Evolutionary conservation across 148 eudicot species (phyloP).

Genomic region (Rhododendron ferrugineum): DNA sequence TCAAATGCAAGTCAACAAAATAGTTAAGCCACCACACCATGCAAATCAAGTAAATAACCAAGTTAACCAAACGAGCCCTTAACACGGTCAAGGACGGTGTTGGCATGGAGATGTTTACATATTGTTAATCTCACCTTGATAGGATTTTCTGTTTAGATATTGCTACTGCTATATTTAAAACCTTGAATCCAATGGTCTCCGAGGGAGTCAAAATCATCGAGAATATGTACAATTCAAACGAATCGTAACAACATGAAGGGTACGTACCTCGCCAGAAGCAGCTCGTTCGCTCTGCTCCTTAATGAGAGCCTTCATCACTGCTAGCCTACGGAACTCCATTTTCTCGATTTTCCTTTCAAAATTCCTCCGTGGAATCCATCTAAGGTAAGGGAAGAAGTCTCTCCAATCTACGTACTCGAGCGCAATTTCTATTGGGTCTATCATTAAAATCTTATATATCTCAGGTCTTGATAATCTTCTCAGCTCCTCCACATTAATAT

Average conservation of each 20-base stretch:
- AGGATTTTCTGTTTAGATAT: too few relatives aligned
- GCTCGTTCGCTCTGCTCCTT: conserved; percentile 39
- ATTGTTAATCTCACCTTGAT: too few relatives aligned
- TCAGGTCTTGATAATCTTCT: conserved; percentile 53
- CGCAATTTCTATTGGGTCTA: conserved; percentile 77
- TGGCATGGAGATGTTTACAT: too few relatives aligned
- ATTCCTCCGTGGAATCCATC: conserved; percentile 66
- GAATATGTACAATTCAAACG: not conserved
- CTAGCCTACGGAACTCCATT: conserved; percentile 47
- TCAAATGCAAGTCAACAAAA: not conserved
- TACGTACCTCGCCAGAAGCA: conserved; percentile 37
- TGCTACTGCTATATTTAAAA: too few relatives aligned
- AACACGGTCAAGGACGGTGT: not conserved
- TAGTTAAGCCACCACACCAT: not conserved
- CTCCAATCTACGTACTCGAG: conserved; percentile 85
- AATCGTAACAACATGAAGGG: not conserved
- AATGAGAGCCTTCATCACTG: conserved; percentile 70
- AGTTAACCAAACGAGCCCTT: not conserved
- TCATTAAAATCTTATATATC: conserved; percentile 44
- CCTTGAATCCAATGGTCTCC: too few relatives aligned
- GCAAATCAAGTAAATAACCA: not conserved
- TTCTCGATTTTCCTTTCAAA: conserved; percentile 47
- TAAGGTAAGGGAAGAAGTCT: conserved; percentile 80
- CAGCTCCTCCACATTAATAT: conserved; percentile 57
- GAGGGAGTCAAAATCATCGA: too few relatives aligned